Conservation (phyloP, 148 eudicot species). For the Spergularia bocconei region DNA sequence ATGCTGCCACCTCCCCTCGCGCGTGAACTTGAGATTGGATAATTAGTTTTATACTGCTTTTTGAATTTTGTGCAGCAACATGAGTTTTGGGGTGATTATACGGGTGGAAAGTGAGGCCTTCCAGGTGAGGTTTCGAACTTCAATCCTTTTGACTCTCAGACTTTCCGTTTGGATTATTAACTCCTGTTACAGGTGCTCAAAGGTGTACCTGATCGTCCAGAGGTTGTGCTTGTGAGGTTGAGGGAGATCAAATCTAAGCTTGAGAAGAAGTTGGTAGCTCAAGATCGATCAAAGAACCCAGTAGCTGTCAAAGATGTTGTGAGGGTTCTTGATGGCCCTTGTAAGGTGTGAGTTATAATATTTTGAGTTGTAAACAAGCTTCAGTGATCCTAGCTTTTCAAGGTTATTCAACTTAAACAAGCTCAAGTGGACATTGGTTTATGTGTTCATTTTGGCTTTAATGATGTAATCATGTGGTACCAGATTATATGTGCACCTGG, state of each 20-base stretch:
- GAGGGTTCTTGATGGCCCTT: conserved; percentile 73
- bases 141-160: neutral
- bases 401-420: neutral
- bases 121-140: conserved; percentile 51
- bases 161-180: conserved; percentile 10
- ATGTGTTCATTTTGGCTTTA: neutral
- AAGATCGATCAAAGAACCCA: conserved; percentile 68
- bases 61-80: conserved; percentile 56
- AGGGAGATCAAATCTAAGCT: conserved; percentile 88
- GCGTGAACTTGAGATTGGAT: neutral
- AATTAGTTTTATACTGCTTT: neutral
- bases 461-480: neutral
- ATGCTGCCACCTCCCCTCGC: neutral
- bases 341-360: conserved; percentile 44
- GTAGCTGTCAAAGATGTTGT: conserved; percentile 89
- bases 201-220: conserved; percentile 91
- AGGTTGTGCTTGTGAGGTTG: conserved; percentile 76
- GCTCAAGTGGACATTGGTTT: neutral
- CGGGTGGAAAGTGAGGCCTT: conserved; percentile 98
- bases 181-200: conserved; percentile 65
- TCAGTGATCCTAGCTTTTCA: neutral
- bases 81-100: conserved; percentile 89
- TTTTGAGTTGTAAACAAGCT: neutral
- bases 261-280: conserved; percentile 54
- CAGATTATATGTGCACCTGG: neutral